Conservation (phyloP, 306 rosid species). For the Crataegus laevigata region DNA sequence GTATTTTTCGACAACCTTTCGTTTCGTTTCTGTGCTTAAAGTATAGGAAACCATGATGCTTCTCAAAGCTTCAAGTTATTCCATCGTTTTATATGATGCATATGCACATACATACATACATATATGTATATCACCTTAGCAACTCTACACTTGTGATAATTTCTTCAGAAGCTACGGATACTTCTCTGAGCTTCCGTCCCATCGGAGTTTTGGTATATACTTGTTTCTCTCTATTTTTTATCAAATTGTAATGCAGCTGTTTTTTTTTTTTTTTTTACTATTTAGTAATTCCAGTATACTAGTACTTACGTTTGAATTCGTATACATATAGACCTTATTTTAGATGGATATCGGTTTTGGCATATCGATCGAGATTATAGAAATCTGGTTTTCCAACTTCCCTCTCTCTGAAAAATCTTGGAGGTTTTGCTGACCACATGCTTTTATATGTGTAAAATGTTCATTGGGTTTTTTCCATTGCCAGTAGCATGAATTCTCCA, state of each 20-base stretch:
- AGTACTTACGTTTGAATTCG: neutral
- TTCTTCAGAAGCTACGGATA: neutral
- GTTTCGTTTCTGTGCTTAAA: too few relatives aligned
- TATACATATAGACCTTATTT: neutral
- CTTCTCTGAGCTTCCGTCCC: neutral
- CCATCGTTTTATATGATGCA: neutral
- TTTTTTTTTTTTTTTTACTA: neutral
- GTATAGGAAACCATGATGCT: too few relatives aligned
- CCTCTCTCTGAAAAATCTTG: neutral
- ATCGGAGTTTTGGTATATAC: neutral
- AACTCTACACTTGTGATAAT: neutral
- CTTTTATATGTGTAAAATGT: neutral
- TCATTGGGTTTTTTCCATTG: constrained; percentile 20
- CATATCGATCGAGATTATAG: neutral
- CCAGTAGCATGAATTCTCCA: constrained; percentile 61
- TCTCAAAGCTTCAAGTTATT: neutral
- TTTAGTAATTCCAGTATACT: neutral
- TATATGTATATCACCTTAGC: too few relatives aligned
- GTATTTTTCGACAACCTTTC: too few relatives aligned
- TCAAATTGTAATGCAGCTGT: neutral
- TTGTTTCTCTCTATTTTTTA: neutral
- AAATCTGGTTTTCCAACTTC: neutral
- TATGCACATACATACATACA: too few relatives aligned
- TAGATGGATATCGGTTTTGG: neutral
- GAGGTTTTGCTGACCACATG: neutral